phyloP scores from a whole-genome alignment of 2,329 filamentous ascomycete genomes.

The Diaporthe capsici region DNA sequence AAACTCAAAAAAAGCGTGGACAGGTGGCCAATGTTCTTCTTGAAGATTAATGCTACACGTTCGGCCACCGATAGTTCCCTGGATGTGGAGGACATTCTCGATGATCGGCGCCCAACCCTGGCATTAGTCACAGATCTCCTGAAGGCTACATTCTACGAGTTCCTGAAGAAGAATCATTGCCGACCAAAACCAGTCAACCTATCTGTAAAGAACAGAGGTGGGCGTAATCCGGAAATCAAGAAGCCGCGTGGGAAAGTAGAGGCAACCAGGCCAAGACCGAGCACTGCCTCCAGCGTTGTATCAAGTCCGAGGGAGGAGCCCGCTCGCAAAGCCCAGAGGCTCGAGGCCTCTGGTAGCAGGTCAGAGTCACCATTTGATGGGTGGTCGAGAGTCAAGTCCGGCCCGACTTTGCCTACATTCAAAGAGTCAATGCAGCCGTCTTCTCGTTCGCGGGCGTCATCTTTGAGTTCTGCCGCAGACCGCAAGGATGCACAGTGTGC shows the following conservation, averaged over 20 bases:
- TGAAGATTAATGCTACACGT: constrained; percentile 69
- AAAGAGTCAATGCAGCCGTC: constrained; percentile 42
- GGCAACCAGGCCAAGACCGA: neutral
- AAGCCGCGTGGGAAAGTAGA: neutral
- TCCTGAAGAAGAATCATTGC: constrained; percentile 81
- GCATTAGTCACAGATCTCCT: constrained; percentile 75
- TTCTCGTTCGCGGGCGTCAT: constrained; percentile 20
- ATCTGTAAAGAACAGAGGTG: constrained; percentile 6
- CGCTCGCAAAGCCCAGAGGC: neutral
- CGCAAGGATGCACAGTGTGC: neutral
- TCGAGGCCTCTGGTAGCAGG: constrained; percentile 14
- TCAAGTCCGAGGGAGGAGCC: constrained; percentile 18
- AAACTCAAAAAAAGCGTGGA: constrained; percentile 78
- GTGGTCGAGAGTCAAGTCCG: constrained; percentile 54
- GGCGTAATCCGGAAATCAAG: neutral
- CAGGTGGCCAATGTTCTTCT: constrained; percentile 89
- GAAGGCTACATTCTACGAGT: constrained; percentile 77
- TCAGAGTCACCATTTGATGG: constrained; percentile 52
- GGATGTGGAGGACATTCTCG: constrained; percentile 58
- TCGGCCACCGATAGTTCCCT: constrained; percentile 12
- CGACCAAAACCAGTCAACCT: constrained; percentile 59
- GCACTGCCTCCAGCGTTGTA: neutral
- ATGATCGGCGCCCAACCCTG: constrained; percentile 64
- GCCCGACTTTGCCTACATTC: constrained; percentile 46
- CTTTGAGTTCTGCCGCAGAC: neutral